Conservation (phyloP, 228 moss, liverwort and hornwort species). For the Sphagnum fallax region DNA sequence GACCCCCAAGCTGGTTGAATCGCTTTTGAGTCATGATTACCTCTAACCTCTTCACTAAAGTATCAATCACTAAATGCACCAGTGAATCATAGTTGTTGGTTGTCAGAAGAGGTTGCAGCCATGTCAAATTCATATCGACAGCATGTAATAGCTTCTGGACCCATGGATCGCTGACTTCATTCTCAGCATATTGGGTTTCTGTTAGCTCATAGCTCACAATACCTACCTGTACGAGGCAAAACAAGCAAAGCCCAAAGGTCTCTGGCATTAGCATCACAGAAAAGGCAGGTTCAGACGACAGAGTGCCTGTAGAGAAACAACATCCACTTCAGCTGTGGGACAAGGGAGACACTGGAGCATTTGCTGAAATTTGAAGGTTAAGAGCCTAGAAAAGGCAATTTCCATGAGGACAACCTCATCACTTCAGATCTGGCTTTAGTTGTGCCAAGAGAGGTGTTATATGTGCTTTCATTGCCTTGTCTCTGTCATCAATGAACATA, state of each 20-base stretch:
- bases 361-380: neutral
- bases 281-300: neutral
- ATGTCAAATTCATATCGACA: conserved; percentile 68
- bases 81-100: conserved; percentile 91
- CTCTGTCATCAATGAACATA: neutral
- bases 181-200: conserved; percentile 90
- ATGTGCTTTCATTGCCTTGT: too few relatives aligned
- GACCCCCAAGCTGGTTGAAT: conserved; percentile 93
- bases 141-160: conserved; percentile 87
- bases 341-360: neutral
- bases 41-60: conserved; percentile 78
- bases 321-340: neutral
- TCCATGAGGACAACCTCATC: too few relatives aligned
- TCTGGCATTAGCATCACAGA: neutral
- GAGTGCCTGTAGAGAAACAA: neutral
- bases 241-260: neutral
- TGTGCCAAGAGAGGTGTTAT: too few relatives aligned
- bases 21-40: conserved; percentile 85
- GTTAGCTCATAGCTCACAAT: conserved; percentile 80
- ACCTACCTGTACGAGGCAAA: conserved; percentile 35
- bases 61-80: conserved; percentile 81
- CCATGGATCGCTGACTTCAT: conserved; percentile 94
- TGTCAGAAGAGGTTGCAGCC: conserved; percentile 83
- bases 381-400: too few relatives aligned
- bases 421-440: too few relatives aligned